Conservation (phyloP, 2,329 filamentous ascomycete species). For the Monilinia fructigena region DNA sequence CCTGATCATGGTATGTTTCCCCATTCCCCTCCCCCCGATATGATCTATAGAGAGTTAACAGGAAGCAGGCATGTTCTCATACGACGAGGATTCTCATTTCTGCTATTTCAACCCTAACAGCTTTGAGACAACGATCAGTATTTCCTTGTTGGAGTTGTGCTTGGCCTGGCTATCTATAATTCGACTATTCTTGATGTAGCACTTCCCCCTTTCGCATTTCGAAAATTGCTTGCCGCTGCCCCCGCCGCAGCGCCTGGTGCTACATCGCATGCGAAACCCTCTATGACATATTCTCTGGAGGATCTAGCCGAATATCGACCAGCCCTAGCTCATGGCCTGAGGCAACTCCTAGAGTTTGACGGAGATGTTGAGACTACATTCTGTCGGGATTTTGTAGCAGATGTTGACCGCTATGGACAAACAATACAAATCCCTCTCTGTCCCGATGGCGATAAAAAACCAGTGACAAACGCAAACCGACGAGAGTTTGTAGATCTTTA, state of each 20-base stretch:
- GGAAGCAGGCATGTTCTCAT: constrained; percentile 75
- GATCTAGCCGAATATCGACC: constrained; percentile 84
- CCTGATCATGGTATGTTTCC: constrained; percentile 70
- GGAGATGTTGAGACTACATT: constrained; percentile 81
- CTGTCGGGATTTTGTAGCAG: constrained; percentile 76
- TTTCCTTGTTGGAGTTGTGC: constrained; percentile 82
- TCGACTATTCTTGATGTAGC: constrained; percentile 89
- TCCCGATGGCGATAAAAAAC: constrained; percentile 66
- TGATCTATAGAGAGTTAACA: constrained; percentile 25
- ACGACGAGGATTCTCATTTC: constrained; percentile 84
- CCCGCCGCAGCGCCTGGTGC: constrained; percentile 58
- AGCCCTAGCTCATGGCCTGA: constrained; percentile 69
- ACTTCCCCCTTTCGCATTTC: constrained; percentile 84
- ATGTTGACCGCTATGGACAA: constrained; percentile 74
- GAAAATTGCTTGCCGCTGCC: constrained; percentile 77
- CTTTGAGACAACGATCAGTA: constrained; percentile 89
- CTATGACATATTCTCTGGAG: constrained; percentile 72
- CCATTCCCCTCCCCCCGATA: neutral
- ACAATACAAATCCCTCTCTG: constrained; percentile 67
- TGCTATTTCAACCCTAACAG: constrained; percentile 93
- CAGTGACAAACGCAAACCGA: constrained; percentile 81
- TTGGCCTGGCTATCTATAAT: constrained; percentile 91
- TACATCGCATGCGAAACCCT: constrained; percentile 55
- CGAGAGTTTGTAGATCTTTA: constrained; percentile 86
- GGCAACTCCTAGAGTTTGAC: constrained; percentile 75